Conservation (phyloP, 305 asterid genomes). For the Fraxinus xanthoxyloides region DNA sequence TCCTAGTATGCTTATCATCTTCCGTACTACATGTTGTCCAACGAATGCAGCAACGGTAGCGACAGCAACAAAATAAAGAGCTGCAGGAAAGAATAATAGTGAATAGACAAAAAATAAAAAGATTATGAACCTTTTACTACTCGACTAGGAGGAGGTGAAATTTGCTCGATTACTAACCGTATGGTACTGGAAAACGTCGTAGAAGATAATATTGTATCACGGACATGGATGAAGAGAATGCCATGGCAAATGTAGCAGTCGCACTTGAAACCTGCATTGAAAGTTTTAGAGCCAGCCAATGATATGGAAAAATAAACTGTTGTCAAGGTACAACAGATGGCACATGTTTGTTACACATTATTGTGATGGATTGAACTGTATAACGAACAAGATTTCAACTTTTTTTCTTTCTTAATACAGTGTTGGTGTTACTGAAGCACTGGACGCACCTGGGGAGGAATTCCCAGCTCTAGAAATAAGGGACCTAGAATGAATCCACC, state of each 20-base stretch:
- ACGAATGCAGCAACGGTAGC: slow-evolving; percentile 65
- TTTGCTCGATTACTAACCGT: slow-evolving; percentile 36
- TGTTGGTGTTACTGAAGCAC: not conserved
- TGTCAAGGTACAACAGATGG: not conserved
- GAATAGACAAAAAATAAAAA: not conserved
- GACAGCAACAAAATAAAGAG: slow-evolving; percentile 57
- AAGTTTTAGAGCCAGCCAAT: not conserved
- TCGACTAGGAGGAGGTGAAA: not conserved
- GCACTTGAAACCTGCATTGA: slow-evolving; percentile 63
- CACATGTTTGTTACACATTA: not conserved
- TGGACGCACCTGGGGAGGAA: slow-evolving; percentile 64
- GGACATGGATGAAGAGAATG: slow-evolving; percentile 78
- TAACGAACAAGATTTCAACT: not conserved
- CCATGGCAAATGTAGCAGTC: slow-evolving; percentile 75
- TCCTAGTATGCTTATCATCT: slow-evolving; percentile 51
- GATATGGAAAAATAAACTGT: not conserved
- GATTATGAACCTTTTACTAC: not conserved
- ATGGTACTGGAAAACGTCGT: slow-evolving; percentile 61
- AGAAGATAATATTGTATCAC: slow-evolving; percentile 66
- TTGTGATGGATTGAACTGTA: not conserved
- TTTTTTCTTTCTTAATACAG: not conserved
- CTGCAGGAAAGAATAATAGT: slow-evolving; percentile 34
- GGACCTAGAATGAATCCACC: slow-evolving; percentile 83
- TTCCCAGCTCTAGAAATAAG: slow-evolving; percentile 61
- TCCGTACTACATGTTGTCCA: slow-evolving; percentile 65